phyloP scores from a whole-genome alignment of 108 stramenopile genomes.

The Pseudonitzschia delicatissima region DNA sequence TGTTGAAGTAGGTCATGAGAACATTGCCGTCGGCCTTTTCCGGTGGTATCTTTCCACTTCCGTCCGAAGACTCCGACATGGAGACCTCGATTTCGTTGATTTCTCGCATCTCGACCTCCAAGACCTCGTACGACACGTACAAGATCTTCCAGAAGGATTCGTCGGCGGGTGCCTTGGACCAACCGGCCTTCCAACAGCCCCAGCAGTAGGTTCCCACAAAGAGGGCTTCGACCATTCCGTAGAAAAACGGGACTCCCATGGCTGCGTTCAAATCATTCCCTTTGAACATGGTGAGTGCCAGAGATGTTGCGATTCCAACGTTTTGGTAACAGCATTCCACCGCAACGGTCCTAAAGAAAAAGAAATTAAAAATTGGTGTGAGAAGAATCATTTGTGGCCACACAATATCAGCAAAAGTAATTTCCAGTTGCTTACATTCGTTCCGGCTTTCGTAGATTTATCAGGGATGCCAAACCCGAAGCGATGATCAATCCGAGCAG shows the following conservation, averaged over 20 bases:
- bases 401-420: neutral
- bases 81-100: constrained; percentile 21
- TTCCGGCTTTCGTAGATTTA: constrained; percentile 60
- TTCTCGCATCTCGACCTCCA: constrained; percentile 18
- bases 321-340: constrained; percentile 90
- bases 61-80: constrained; percentile 12
- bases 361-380: neutral
- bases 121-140: constrained; percentile 59
- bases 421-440: constrained; percentile 39
- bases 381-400: neutral
- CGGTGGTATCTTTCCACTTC: neutral
- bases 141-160: constrained; percentile 61
- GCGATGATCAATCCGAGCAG: constrained; percentile 61
- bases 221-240: constrained; percentile 64
- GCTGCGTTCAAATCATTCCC: constrained; percentile 61
- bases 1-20: constrained; percentile 8
- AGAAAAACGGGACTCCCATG: constrained; percentile 80
- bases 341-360: constrained; percentile 49
- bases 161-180: constrained; percentile 76
- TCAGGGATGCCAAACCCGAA: constrained; percentile 39
- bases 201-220: constrained; percentile 68
- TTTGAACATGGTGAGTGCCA: constrained; percentile 74
- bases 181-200: constrained; percentile 70
- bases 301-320: constrained; percentile 78
- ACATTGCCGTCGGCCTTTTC: constrained; percentile 18